Conservation (phyloP, 805 yeast species). For the Nakazawaea wickerhamii region DNA sequence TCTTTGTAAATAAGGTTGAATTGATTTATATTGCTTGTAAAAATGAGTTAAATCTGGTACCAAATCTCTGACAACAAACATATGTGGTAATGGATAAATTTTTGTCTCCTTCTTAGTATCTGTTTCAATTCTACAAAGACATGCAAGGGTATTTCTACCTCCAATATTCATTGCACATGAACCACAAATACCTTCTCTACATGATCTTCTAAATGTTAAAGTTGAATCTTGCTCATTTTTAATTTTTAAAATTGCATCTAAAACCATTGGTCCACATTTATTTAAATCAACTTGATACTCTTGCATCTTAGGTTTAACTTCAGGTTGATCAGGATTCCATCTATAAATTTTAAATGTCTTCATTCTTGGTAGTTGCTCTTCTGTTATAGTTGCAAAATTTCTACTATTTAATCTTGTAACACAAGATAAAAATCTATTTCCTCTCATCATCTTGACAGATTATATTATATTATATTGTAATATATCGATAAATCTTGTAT, state of each 20-base stretch:
- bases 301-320: constrained; percentile 82
- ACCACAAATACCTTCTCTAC: constrained; percentile 99
- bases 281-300: constrained; percentile 81
- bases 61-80: constrained; percentile 94
- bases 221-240: constrained; percentile 96
- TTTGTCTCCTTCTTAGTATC: constrained; percentile 70
- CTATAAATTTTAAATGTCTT: constrained; percentile 92
- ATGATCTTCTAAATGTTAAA: constrained; percentile 93
- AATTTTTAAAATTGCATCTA: constrained; percentile 91
- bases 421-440: too few species aligned
- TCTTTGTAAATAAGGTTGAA: constrained; percentile 94
- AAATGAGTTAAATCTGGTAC: constrained; percentile 97
- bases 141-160: constrained; percentile 94
- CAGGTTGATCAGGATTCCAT: constrained; percentile 98
- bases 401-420: too few species aligned
- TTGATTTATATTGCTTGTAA: constrained; percentile 97
- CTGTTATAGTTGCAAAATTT: constrained; percentile 36
- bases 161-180: constrained; percentile 99
- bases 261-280: constrained; percentile 95
- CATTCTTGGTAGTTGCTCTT: constrained; percentile 51
- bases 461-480: too few species aligned
- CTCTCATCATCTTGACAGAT: too few species aligned
- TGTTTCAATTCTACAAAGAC: constrained; percentile 89
- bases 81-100: constrained; percentile 96
- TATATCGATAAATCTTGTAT: too few species aligned